Percentiles rank a stretch among this genome's conserved stretches.
Evolutionary conservation across 768 basidiomycete species (phyloP).

Genomic region (Amylocystis lapponica): DNA sequence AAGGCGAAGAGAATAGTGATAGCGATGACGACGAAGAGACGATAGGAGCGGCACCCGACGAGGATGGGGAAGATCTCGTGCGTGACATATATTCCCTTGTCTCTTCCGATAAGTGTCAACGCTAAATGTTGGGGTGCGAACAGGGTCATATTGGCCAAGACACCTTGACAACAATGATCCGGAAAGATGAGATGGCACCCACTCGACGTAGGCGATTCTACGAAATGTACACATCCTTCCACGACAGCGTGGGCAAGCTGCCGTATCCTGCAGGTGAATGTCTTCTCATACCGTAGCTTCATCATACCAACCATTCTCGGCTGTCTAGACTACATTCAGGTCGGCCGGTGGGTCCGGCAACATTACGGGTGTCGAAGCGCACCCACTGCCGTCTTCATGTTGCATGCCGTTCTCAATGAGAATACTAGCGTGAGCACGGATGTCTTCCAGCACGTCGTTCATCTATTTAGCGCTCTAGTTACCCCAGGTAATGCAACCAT

Average conservation of each 20-base stretch:
- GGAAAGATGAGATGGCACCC: constrained; percentile 63
- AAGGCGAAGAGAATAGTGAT: not conserved
- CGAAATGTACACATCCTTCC: constrained; percentile 34
- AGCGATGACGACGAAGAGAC: constrained; percentile 4
- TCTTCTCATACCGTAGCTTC: constrained; percentile 2
- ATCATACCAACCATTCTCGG: not conserved
- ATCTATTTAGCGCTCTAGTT: not conserved
- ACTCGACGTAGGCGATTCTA: constrained; percentile 51
- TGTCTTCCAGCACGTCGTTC: not conserved
- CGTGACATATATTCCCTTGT: constrained; percentile 5
- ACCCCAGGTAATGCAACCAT: constrained; percentile 43
- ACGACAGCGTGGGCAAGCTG: constrained; percentile 42
- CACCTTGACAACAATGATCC: constrained; percentile 66
- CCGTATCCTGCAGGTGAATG: constrained; percentile 54
- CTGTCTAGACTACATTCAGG: constrained; percentile 44
- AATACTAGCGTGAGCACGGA: constrained; percentile 35
- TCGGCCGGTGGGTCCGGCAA: constrained; percentile 56
- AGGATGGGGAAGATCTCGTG: constrained; percentile 12
- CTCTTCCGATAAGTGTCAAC: not conserved
- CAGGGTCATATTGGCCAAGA: constrained; percentile 73
- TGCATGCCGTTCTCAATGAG: constrained; percentile 68
- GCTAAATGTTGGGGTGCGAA: too few species aligned
- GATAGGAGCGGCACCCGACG: not conserved
- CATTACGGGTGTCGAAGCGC: constrained; percentile 51
- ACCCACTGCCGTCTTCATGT: constrained; percentile 62